A percentile compares a stretch with the other conserved stretches of the same genome.
These are phyloP conservation scores for Trichosporon ovoides DNA, from an alignment of 1,284 basidiomycete genomes.

Conservation along the genomic window DNA sequence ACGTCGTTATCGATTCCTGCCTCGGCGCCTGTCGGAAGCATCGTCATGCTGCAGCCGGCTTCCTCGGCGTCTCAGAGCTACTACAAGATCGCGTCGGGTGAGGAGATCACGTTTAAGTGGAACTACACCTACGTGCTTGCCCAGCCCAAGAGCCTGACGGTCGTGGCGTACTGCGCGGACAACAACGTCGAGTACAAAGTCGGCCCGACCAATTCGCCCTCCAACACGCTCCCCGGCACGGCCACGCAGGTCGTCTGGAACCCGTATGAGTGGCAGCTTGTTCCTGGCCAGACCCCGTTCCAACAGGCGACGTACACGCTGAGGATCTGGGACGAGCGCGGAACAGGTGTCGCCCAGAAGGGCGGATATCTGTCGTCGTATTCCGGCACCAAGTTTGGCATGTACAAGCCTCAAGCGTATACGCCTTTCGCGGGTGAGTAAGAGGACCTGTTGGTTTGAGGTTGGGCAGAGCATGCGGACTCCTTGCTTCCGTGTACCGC, in stretches of 20 bases:
- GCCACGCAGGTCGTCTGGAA: slow-evolving; percentile 75
- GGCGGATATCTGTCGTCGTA: slow-evolving; percentile 70
- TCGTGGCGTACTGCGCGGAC: slow-evolving; percentile 67
- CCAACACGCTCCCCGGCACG: slow-evolving; percentile 60
- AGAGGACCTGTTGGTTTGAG: neutral
- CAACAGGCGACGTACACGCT: slow-evolving; percentile 70
- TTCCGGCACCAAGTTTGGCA: slow-evolving; percentile 65
- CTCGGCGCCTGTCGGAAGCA: slow-evolving; percentile 45
- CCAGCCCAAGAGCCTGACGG: slow-evolving; percentile 66
- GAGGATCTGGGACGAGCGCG: slow-evolving; percentile 71
- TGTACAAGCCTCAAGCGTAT: slow-evolving; percentile 77
- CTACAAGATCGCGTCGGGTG: slow-evolving; percentile 75
- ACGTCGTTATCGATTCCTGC: slow-evolving; percentile 39
- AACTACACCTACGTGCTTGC: slow-evolving; percentile 58
- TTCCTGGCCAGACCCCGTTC: slow-evolving; percentile 61
- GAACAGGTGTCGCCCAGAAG: slow-evolving; percentile 56
- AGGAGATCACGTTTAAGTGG: slow-evolving; percentile 85
- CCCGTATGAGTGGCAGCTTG: slow-evolving; percentile 61
- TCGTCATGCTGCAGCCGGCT: slow-evolving; percentile 59
- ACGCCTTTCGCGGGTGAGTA: slow-evolving; percentile 65
- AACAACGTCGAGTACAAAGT: slow-evolving; percentile 85
- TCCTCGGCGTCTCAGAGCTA: slow-evolving; percentile 67
- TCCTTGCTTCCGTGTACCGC: neutral
- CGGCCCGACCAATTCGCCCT: slow-evolving; percentile 61
- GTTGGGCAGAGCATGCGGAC: neutral